Conservation (phyloP, 495 filamentous ascomycete species). For the Penicillium dipodomyicola region DNA sequence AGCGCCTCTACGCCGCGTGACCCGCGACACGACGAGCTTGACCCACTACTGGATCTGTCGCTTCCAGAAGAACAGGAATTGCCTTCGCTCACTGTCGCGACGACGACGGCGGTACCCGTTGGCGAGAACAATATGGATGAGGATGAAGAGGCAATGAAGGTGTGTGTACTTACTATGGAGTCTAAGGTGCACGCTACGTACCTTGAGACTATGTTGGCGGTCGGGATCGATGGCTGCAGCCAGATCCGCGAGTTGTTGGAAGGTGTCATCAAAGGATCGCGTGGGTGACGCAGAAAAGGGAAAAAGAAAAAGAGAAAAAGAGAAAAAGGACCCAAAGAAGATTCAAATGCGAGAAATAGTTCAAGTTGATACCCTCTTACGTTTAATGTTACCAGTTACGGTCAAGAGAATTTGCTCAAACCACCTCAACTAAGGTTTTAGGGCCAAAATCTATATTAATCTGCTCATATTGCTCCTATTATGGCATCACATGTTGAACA, state of each 20-base stretch:
- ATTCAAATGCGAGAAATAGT: background rate
- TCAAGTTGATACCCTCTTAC: constrained; percentile 23
- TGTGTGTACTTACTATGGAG: constrained; percentile 80
- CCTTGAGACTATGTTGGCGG: constrained; percentile 86
- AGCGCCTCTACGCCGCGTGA: constrained; percentile 54
- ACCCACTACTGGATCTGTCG: constrained; percentile 88
- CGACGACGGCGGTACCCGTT: constrained; percentile 55
- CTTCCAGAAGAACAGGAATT: constrained; percentile 84
- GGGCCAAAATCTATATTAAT: background rate
- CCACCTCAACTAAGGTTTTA: background rate
- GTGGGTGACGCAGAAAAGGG: constrained; percentile 13
- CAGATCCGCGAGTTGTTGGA: constrained; percentile 74
- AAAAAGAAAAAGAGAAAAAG: background rate
- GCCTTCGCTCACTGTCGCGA: constrained; percentile 82
- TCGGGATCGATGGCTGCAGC: constrained; percentile 87
- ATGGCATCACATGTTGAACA: background rate
- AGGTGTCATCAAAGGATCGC: constrained; percentile 50
- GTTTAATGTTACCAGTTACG: constrained; percentile 3
- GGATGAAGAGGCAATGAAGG: constrained; percentile 58
- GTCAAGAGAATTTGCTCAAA: constrained; percentile 9
- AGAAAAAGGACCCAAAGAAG: background rate
- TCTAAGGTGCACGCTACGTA: constrained; percentile 70
- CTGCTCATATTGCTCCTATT: background rate
- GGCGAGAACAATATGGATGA: constrained; percentile 39
- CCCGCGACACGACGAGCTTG: constrained; percentile 64